Conservation (phyloP, 2,329 filamentous ascomycete species). For the Colletotrichum sp. region DNA sequence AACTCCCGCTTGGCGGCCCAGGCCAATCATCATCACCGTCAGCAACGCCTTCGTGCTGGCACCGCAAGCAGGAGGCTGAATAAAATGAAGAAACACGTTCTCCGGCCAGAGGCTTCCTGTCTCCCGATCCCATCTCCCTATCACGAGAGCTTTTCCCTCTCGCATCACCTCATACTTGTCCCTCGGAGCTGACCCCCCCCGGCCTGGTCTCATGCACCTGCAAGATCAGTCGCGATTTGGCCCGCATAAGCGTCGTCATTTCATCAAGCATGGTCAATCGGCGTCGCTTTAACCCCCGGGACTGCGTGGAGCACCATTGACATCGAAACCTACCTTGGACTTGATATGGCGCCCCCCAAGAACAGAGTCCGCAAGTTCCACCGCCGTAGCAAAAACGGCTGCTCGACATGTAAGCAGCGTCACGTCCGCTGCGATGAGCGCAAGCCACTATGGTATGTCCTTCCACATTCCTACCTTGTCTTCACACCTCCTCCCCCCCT, state of each 20-base stretch:
- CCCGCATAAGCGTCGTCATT: not conserved
- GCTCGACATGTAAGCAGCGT: constrained; percentile 41
- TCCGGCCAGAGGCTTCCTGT: not conserved
- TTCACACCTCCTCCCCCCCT: not conserved
- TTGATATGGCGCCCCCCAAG: constrained; percentile 36
- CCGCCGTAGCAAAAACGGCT: constrained; percentile 41
- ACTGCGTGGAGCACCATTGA: constrained; percentile 18
- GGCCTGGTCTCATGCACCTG: constrained; percentile 9
- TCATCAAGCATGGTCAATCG: constrained; percentile 16
- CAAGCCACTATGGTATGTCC: constrained; percentile 48
- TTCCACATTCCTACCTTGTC: not conserved
- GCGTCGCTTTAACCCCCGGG: constrained; percentile 10
- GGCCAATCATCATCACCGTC: constrained; percentile 11
- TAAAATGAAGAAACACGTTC: not conserved
- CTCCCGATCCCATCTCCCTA: not conserved
- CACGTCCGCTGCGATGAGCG: constrained; percentile 52
- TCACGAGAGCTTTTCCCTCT: not conserved
- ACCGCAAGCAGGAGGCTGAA: not conserved
- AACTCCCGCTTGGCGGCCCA: not conserved
- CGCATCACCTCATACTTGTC: not conserved
- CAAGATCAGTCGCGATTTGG: not conserved
- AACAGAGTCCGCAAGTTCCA: constrained; percentile 42
- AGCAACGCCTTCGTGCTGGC: not conserved
- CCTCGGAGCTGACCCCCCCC: not conserved
- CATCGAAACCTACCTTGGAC: not conserved